Evolutionary conservation across 2,329 filamentous ascomycete genomes (phyloP).

Genomic region (Claviceps citrina): DNA sequence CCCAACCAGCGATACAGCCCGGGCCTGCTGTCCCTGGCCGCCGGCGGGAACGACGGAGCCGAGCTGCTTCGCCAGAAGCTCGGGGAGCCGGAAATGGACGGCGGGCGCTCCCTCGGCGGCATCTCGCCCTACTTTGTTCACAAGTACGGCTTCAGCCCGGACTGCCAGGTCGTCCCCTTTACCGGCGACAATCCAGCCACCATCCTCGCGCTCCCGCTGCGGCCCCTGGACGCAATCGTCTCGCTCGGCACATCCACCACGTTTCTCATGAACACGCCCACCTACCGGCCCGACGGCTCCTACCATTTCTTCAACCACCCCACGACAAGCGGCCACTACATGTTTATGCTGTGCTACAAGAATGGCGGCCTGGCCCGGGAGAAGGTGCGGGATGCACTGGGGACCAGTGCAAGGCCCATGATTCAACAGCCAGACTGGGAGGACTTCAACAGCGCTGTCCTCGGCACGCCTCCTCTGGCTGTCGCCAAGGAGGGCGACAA

Average conservation of each 20-base stretch:
- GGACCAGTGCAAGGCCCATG: constrained; percentile 11
- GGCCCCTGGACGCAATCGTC: constrained; percentile 82
- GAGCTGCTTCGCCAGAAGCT: constrained; percentile 60
- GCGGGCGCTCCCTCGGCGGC: constrained; percentile 60
- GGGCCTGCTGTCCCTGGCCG: constrained; percentile 57
- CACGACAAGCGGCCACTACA: constrained; percentile 77
- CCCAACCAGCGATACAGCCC: constrained; percentile 57
- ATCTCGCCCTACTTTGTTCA: constrained; percentile 66
- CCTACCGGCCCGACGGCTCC: constrained; percentile 73
- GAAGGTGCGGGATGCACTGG: constrained; percentile 65
- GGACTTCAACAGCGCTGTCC: constrained; percentile 60
- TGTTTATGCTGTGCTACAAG: constrained; percentile 99
- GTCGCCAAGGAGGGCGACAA: constrained; percentile 36
- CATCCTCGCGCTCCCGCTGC: constrained; percentile 77
- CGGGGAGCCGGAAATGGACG: constrained; percentile 64
- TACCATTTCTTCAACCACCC: constrained; percentile 99
- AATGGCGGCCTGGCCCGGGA: constrained; percentile 91
- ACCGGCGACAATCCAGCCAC: constrained; percentile 95
- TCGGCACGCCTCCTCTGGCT: constrained; percentile 54
- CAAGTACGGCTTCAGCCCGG: constrained; percentile 60
- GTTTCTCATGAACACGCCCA: constrained; percentile 92
- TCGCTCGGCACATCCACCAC: constrained; percentile 91
- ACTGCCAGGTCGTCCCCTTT: constrained; percentile 69
- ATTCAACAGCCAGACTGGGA: constrained; percentile 45
- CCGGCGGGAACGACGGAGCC: constrained; percentile 48